phyloP scores from a whole-genome alignment of 139 green algal species.

The Chlamydomonas incerta region DNA sequence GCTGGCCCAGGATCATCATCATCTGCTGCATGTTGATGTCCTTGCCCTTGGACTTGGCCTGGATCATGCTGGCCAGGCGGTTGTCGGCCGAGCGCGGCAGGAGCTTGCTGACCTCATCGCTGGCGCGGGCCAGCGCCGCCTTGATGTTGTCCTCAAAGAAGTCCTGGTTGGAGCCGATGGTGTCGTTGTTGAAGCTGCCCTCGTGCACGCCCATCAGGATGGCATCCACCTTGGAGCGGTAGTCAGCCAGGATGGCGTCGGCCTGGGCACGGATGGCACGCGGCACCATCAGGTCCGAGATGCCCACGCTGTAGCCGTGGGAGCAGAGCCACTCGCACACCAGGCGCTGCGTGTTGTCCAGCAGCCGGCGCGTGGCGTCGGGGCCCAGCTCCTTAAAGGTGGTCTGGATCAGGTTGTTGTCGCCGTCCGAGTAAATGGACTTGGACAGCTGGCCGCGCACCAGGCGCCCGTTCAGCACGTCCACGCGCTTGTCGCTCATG shows the following conservation, averaged over 20 bases:
- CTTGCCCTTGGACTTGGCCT: constrained; percentile 94
- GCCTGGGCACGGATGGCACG: constrained; percentile 94
- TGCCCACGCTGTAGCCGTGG: background rate
- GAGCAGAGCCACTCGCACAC: constrained; percentile 41
- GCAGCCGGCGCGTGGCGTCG: constrained; percentile 77
- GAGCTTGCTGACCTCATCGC: no score
- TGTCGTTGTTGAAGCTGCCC: background rate
- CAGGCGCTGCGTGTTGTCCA: constrained; percentile 87
- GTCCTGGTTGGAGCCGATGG: background rate
- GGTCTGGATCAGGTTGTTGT: constrained; percentile 91
- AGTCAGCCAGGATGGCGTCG: constrained; percentile 92
- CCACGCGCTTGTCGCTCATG: constrained; percentile 95
- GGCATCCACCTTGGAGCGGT: constrained; percentile 92
- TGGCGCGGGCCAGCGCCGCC: no score
- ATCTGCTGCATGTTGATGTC: constrained; percentile 99
- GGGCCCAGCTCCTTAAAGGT: constrained; percentile 96
- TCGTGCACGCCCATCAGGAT: constrained; percentile 84
- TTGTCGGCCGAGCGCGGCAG: no score
- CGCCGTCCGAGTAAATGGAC: constrained; percentile 87
- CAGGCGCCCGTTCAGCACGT: constrained; percentile 84
- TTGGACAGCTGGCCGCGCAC: constrained; percentile 90
- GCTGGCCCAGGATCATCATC: constrained; percentile 99
- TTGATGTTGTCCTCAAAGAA: background rate
- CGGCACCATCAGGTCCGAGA: background rate
- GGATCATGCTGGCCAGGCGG: constrained; percentile 99